These are phyloP conservation scores for Ramalina intermedia DNA, from an alignment of 495 filamentous ascomycete species.

Conservation along the genomic window DNA sequence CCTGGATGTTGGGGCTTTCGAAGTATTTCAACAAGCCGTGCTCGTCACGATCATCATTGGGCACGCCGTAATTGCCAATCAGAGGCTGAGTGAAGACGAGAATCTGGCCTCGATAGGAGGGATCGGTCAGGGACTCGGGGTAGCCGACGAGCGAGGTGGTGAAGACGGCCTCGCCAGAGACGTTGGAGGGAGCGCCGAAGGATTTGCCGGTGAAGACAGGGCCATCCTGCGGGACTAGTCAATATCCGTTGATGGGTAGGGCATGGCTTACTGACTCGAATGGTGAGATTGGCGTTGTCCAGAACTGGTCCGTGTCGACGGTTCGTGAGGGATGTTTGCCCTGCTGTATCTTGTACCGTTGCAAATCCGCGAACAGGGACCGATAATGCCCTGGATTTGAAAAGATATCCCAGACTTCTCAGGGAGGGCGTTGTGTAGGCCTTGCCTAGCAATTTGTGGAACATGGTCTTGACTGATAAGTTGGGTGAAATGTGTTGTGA, in stretches of 20 bases:
- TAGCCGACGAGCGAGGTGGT: conserved; percentile 67
- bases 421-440: conserved; percentile 41
- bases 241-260: conserved; percentile 6
- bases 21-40: conserved; percentile 15
- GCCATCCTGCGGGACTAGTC: conserved; percentile 43
- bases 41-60: conserved; percentile 45
- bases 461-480: conserved; percentile 22
- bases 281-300: conserved; percentile 85
- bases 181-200: conserved; percentile 63
- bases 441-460: conserved; percentile 55
- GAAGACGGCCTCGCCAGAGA: conserved; percentile 74
- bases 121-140: conserved; percentile 96
- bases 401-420: conserved; percentile 33
- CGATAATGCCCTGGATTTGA: conserved; percentile 15
- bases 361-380: conserved; percentile 49
- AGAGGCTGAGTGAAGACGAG: conserved; percentile 93
- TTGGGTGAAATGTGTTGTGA: conserved; percentile 10
- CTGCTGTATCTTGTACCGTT: conserved; percentile 52
- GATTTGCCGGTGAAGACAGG: conserved; percentile 88
- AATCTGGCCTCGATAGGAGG: conserved; percentile 97
- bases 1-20: conserved; percentile 65
- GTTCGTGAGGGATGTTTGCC: conserved; percentile 31
- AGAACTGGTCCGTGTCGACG: conserved; percentile 39
- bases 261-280: conserved; percentile 44
- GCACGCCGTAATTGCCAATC: conserved; percentile 97